phyloP scores from a whole-genome alignment of 768 basidiomycete genomes.

The Galerina marginata region DNA sequence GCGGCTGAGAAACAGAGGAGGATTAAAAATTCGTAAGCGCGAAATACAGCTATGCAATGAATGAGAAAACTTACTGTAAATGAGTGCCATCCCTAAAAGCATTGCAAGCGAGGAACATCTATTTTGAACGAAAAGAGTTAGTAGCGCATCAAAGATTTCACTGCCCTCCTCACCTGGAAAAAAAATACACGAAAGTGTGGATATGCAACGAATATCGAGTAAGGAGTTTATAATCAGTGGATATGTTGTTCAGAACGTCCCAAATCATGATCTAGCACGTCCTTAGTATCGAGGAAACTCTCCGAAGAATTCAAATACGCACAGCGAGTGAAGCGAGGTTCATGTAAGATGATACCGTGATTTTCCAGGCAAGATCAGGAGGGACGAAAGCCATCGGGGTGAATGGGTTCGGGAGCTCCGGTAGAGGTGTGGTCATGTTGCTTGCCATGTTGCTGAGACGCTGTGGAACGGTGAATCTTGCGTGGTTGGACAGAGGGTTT shows the following conservation, averaged over 20 bases:
- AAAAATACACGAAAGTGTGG: neutral
- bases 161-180: neutral
- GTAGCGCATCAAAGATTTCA: too few species aligned
- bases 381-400: slow-evolving; percentile 10
- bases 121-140: neutral
- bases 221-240: neutral
- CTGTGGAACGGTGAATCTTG: neutral
- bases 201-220: neutral
- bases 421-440: neutral
- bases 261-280: neutral
- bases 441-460: neutral
- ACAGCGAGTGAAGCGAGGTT: neutral
- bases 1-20: neutral
- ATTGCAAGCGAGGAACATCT: neutral
- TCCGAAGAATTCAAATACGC: neutral
- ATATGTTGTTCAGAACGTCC: neutral
- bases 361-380: slow-evolving; percentile 5
- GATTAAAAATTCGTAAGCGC: neutral
- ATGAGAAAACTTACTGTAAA: neutral
- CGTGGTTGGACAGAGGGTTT: neutral
- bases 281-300: neutral
- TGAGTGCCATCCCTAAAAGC: neutral
- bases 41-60: neutral
- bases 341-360: neutral
- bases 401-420: slow-evolving; percentile 1